Evolutionary conservation across 805 yeast species (phyloP), one percentile per base, ranked within the genome.

Genomic region (Lipomyces chichibuensis): DNA sequence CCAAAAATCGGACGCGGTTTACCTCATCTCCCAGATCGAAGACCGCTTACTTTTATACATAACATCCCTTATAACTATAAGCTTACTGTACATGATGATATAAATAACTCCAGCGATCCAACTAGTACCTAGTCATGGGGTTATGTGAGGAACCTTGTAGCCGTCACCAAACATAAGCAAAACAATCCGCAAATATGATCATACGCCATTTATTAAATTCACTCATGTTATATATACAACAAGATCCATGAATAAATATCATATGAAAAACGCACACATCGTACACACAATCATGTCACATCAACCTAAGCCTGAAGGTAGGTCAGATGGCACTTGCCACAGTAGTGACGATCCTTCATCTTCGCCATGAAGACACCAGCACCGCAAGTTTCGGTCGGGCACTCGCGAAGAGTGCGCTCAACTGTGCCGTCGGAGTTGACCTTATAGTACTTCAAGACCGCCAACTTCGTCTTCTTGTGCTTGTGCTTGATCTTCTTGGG

Each of bases 401-500:
- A 95, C 85, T 94, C 98, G 84, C 96, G 92, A 88, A 97, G 95
- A 83, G 95, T 91, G 85, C 97, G 91, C 86, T 93, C 94, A 80
- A 95, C 97, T 84, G 92, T 90, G 79, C 99, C 99, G 79, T 95
- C 99, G 82, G 89, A 91, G 84, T 92, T 97, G 80, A 95, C 98
- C 89, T 94, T 93, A 92, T 93, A 95, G 95, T 94, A 95, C 82
- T 96, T 92, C 84, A 95, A 90, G 83, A 95, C 98, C 84, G 98
- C 98, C 81, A 95, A 88, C 91, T 95, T 95, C 85, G 91, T 91
- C 88, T 94, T 95, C 91, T 91, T 95, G 90, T 92, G 97, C 90
- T 92, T 93, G 96, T 95, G 98, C 87, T 85, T 91, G 87, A 95
- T 91, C 90, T 93, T 96, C 93, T 95, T 95, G 88, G 99, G 99